Evolutionary conservation across 768 basidiomycete species (phyloP).

Genomic region (Trametes cingulata): DNA sequence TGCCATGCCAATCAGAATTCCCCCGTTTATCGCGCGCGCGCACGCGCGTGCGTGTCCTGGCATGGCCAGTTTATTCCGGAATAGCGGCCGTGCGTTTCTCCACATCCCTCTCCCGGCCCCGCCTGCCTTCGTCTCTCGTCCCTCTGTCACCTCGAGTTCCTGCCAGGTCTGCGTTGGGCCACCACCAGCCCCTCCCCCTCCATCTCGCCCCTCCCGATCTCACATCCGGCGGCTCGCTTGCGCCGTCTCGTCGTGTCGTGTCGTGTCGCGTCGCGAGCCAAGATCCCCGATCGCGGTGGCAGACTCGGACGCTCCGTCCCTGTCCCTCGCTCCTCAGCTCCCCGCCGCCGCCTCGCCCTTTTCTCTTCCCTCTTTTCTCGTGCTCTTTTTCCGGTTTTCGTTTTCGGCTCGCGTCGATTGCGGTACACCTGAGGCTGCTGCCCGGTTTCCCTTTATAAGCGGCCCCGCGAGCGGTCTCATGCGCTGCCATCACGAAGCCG

Average conservation of each 20-base stretch:
- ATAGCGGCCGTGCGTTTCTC: constrained; percentile 10
- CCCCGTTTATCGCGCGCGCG: constrained; percentile 11
- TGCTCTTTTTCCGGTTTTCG: background rate
- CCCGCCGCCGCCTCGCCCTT: background rate
- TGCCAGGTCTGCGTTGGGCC: no score
- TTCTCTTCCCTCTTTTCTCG: no score
- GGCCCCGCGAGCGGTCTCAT: constrained; percentile 25
- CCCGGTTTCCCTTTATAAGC: constrained; percentile 12
- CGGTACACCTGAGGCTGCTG: no score
- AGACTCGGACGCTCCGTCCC: constrained; percentile 8
- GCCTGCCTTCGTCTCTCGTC: background rate
- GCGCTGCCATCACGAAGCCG: constrained; percentile 12
- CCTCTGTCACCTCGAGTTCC: background rate
- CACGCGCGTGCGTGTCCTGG: no score
- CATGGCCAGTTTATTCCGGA: no score
- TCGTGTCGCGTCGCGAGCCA: background rate
- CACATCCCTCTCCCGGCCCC: background rate
- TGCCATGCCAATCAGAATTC: constrained; percentile 19
- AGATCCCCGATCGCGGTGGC: constrained; percentile 18
- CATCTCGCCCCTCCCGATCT: constrained; percentile 13
- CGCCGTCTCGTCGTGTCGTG: constrained; percentile 5
- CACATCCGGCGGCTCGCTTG: constrained; percentile 17
- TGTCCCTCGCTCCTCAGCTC: background rate
- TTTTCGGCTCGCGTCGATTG: no score
- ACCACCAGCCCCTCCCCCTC: background rate